Base-by-base conservation (phyloP, 2,329 filamentous ascomycete species). In the Botrytis porri region DNA sequence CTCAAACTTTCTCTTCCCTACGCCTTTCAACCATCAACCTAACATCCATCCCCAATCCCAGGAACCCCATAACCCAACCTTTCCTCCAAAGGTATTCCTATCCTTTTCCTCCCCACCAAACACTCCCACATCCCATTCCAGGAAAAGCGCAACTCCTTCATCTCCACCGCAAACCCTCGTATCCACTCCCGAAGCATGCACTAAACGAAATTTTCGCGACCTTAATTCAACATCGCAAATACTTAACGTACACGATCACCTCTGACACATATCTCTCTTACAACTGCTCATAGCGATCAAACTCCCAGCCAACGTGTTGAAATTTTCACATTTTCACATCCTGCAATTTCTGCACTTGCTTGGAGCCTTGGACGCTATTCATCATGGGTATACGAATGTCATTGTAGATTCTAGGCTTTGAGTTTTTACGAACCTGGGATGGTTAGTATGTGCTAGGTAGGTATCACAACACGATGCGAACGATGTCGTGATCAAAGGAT, bases 151-250 rank as follows among this genome's bases (percentile, higher is more conserved):
- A 25, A 29, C 51, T 39, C 32, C 43, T 54, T 39, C 39, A 45
- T 22, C 18, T 41, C 43, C 29, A 45, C 43, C 43, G 18, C 9
- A 25, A 41, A 32, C 14, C 16, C n/a, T 18, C n/a, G 37, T 54
- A 51, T 57, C 70, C 61, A 66, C 37, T 25, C 35, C 70, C 48
- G 14, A 29, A 60, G 9, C 70, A 41, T 12, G 43, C 39, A 43
- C n/a, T 61, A 75, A 69, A 43, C 57, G 25, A 60, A 75, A 75
- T 75, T 57, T 57, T 48, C 41, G 6, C 43, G 45, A 67, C 72
- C 75, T 74, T 77, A 75, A 74, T 74, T 75, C 75, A 77, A 76
- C 76, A 75, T 75, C 78, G 77, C 75, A 70, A 77, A 75, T 72
- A 73, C 75, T 77, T 75, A 77, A 76, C 77, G 70, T 78, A 76